phyloP scores from a whole-genome alignment of 805 yeast genomes.

The Clavispora phyllophila region DNA sequence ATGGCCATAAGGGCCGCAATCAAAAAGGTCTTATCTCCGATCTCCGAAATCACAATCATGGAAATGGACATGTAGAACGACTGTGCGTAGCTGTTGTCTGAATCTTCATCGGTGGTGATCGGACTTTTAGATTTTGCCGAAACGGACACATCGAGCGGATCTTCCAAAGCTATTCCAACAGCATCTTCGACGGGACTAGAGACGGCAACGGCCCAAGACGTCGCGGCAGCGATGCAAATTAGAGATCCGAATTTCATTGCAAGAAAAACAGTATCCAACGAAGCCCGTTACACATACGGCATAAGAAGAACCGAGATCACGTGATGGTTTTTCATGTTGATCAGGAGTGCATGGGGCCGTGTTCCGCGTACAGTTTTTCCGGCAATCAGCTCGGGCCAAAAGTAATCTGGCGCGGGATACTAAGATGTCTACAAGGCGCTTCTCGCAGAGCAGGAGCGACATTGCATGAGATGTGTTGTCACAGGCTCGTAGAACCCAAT shows the following conservation, averaged over 20 bases:
- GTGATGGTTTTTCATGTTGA: neutral
- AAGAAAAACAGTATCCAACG: neutral
- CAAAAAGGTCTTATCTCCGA: slow-evolving; percentile 95
- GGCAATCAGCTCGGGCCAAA: neutral
- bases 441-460: no score
- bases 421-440: no score
- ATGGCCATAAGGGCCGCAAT: slow-evolving; percentile 98
- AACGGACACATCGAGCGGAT: neutral
- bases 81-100: slow-evolving; percentile 6
- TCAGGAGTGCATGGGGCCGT: neutral
- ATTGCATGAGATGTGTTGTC: no score
- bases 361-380: neutral
- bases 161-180: neutral
- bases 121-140: neutral
- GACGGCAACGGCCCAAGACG: neutral
- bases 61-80: slow-evolving; percentile 76
- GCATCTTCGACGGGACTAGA: neutral
- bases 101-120: slow-evolving; percentile 2
- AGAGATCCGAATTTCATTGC: neutral
- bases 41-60: slow-evolving; percentile 93
- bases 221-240: neutral
- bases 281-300: neutral
- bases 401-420: no score
- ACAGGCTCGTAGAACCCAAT: no score
- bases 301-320: neutral